phyloP scores from a whole-genome alignment of 805 yeast species.

The Saccharomycopsis sp. region DNA sequence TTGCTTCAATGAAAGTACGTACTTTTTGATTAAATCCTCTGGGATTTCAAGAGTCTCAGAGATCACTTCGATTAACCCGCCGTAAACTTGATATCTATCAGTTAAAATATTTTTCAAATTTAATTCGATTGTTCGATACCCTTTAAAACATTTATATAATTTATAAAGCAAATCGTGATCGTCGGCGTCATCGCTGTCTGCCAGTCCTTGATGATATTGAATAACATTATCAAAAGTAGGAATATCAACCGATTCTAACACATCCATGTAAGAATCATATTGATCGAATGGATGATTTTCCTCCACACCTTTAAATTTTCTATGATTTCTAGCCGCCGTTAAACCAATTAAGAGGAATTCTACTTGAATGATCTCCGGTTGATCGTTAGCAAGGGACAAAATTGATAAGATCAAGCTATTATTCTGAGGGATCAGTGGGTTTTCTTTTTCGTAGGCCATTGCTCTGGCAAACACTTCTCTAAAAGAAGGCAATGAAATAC shows the following conservation, averaged over 20 bases:
- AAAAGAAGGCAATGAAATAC: background rate
- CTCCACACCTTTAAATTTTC: background rate
- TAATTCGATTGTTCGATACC: background rate
- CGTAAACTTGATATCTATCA: background rate
- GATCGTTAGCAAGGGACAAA: background rate
- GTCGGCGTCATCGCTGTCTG: background rate
- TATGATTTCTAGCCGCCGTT: background rate
- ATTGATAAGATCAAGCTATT: background rate
- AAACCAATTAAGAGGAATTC: conserved; percentile 4
- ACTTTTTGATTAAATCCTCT: background rate
- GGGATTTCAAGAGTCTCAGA: background rate
- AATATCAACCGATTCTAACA: conserved; percentile 1
- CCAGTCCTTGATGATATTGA: background rate
- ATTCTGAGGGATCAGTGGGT: background rate
- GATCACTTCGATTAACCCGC: background rate
- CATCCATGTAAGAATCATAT: background rate
- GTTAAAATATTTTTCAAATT: background rate
- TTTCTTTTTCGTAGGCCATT: background rate
- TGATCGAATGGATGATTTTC: conserved; percentile 4
- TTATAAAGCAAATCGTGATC: background rate
- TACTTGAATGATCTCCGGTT: background rate
- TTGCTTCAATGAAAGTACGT: conserved; percentile 1
- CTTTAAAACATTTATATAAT: background rate
- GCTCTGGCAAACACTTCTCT: background rate
- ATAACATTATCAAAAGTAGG: conserved; percentile 4